Base-by-base conservation (phyloP, 2,329 filamentous ascomycete species). In the Davidsoniella neocaledoniae region DNA sequence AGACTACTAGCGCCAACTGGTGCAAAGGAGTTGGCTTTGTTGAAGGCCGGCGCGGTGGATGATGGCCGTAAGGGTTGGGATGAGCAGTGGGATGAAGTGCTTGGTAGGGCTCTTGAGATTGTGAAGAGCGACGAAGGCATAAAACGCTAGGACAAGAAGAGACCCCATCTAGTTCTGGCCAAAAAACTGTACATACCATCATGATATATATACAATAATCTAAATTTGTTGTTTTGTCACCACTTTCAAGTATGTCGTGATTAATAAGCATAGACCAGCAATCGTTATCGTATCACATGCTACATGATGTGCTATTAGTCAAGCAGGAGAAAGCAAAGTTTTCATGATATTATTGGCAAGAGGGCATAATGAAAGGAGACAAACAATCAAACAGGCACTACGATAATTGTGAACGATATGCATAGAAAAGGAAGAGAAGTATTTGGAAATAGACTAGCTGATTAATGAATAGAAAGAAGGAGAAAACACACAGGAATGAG, bases 1-100 rank as follows among this genome's bases (percentile, higher is more conserved):
- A 68, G 79, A 17, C 63, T 96, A 16, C 79, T 95, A 50, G 57
- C 64, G 5, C 65, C 73, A 5, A 57, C 57, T 0, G 70, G 71
- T 0, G 66, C 66, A 7, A 60, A 62, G 5, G 70, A 83, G 58
- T 64, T 95, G 39, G 66, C 66, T 36, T 64, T 40, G 2, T 62
- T 94, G 57, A 83, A 77, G 58, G 60, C 68, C 39, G 87, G 88
- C 0, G 88, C 88, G 1, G 62, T 79, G 26, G 68, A 73, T 54
- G 88, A 96, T 63, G 86, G 86, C 36, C 70, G 70, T 41, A 70
- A 81, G 50, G 73, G 90, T 43, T 98, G 91, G 91, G 82, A 93
- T 57, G 83, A 87, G 56, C 87, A 95, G 61, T 98, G 91, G 91
- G 79, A 93, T 68, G 72, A 76, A 8, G 79, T 94, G 42, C 83